Base-by-base conservation (phyloP, 176 grass and related monocot genomes). In the Poa pratensis region DNA sequence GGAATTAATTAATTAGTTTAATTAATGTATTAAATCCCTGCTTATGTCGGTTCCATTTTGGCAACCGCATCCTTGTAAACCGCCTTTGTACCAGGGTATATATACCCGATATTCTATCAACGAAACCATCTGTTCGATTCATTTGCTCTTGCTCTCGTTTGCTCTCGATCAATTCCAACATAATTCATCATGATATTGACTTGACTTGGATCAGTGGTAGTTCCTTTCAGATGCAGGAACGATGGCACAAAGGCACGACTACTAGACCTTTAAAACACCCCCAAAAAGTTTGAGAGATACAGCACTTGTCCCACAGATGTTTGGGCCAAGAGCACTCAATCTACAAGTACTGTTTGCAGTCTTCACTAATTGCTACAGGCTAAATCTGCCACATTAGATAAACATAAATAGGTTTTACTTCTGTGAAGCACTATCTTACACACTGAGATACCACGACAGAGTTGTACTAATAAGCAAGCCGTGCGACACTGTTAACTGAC, bases 361-460 rank as follows among this genome's bases (percentile, higher is more conserved):
- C 43, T 15, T 73, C 43, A 28, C 42, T 73, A 26, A 12, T 71
- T 15, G 35, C 35, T 15, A 40, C 63, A 61, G 40, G 51, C 78
- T 70, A 52, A 20, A 77, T 52, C 30, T 19, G 30, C 2, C 9
- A 32, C 16, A 40, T 23, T 48, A 60, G 18, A 82, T 77, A 43
- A 63, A 24, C 53, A 78, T 37, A 78, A 35, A 35, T 55, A 74
- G 63, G 82, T 43, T 74, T 42, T 43, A 53, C 73, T 78, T 78
- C 73, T 32, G 53, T 23, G 3, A 71, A 13, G 24, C 34, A 82
- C 43, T 72, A 82, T 86, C 51, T 86, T 86, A 65, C 71, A 71
- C 9, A 68, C 16, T 32, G 19, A 80, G 26, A 81, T 66, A 69
- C 15, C n/a, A 77, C 20, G 42, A 32, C 58, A 78, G 1, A 52